Base-by-base conservation (phyloP, 2,329 filamentous ascomycete species). In the Lizonia empirigonia region DNA sequence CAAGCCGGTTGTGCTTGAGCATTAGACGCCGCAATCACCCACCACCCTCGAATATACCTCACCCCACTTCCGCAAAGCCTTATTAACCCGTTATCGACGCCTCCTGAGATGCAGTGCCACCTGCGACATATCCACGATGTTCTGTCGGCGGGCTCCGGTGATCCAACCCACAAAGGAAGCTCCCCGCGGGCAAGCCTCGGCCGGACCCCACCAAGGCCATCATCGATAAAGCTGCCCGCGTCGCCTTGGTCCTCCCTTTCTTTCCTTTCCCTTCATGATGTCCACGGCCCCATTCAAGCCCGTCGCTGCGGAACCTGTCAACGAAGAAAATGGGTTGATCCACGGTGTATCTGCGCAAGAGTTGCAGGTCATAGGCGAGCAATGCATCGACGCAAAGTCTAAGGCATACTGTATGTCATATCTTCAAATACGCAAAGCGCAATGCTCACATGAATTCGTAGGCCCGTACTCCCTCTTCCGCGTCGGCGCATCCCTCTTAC, bases 381-480 rank as follows among this genome's bases (percentile, higher is more conserved):
- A 82, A 68, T 86, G 87, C 60, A 78, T 83, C 44, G 84, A 84
- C 5, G 91, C 92, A 53, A 95, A 95, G 74, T 79, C 79, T 2
- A 82, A 79, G 45, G 91, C 93, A 27, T 96, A 97, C 77, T 96
- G 91, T 83, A 76, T 72, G 76, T 78, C 23, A n/a, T 32, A 8
- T 27, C 34, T 16, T 20, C 26, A 5, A 13, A 13, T 15, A 12
- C 2, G 30, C 24, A 18, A 42, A 34, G 10, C 13, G 22, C n/a
- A 8, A 44, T 16, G 18, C 41, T 50, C 5, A 54, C 5, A 22
- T 9, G 4, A 35, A 9, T n/a, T 10, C 34, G 40, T 41, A 86
- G 85, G 85, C 70, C 91, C 90, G 3, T 96, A 97, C 80, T 95
- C 90, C 65, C 83, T 87, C 53, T 99, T 97, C 80, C 89, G 87